phyloP scores from a whole-genome alignment of 2,329 filamentous ascomycete species.

The Pseudogymnoascus sp. region DNA sequence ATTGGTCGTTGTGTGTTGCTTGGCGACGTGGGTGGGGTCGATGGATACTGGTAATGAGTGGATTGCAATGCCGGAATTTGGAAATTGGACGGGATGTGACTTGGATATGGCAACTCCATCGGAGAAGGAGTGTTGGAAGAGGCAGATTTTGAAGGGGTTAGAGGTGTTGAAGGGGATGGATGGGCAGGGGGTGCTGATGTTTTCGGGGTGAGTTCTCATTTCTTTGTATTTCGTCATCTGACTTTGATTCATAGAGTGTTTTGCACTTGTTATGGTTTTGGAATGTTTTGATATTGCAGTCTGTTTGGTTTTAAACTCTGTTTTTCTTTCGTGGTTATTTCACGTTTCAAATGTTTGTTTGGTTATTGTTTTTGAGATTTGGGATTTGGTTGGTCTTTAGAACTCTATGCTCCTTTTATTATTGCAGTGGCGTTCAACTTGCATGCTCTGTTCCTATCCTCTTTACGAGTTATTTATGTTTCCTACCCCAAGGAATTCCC shows the following conservation, averaged over 20 bases:
- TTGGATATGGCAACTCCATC: background rate
- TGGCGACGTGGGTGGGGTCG: background rate
- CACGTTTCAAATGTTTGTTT: background rate
- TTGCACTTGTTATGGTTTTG: background rate
- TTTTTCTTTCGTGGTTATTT: background rate
- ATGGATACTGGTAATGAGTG: background rate
- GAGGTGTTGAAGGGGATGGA: background rate
- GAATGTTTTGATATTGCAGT: background rate
- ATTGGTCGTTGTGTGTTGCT: background rate
- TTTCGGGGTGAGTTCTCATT: background rate
- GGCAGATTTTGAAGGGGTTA: background rate
- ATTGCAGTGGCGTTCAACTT: too few relatives aligned
- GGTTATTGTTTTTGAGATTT: background rate
- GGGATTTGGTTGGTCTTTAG: background rate
- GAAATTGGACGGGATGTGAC: background rate
- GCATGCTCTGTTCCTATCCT: background rate
- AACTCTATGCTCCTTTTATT: background rate
- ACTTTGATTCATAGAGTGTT: background rate
- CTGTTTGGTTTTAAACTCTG: background rate
- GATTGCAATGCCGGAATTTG: background rate
- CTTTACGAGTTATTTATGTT: background rate
- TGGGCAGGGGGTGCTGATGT: background rate
- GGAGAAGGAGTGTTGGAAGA: conserved; percentile 5
- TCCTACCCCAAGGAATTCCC: background rate
- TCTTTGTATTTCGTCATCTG: background rate